Percentiles rank a stretch among this genome's conserved stretches.
Evolutionary conservation across 306 rosid species (phyloP).

Genomic region (barrel medic (Medicago truncatula)): MtrunA17r5.0-ANR NC_053049.1:43922001-43922500

Average conservation of each 20-base stretch:
- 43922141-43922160: constrained; percentile 40
- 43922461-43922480: background rate
- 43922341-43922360: constrained; percentile 7
- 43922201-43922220: constrained; percentile 76
- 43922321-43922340: constrained; percentile 27
- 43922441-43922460: background rate
- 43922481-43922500: background rate
- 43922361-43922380: background rate
- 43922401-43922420: too few relatives aligned
- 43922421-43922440: too few relatives aligned
- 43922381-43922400: background rate
- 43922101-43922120: constrained; percentile 50
- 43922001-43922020: constrained; percentile 46
- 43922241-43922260: constrained; percentile 80
- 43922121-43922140: constrained; percentile 43
- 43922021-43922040: constrained; percentile 15
- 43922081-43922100: constrained; percentile 24
- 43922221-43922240: constrained; percentile 74
- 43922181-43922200: constrained; percentile 68
- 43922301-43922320: constrained; percentile 56
- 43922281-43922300: constrained; percentile 70
- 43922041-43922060: background rate
- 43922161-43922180: constrained; percentile 61
- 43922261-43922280: constrained; percentile 62
- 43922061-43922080: background rate